phyloP scores from a whole-genome alignment of 371 early-diverging fungal species.

The Saksenaea vasiformis region DNA sequence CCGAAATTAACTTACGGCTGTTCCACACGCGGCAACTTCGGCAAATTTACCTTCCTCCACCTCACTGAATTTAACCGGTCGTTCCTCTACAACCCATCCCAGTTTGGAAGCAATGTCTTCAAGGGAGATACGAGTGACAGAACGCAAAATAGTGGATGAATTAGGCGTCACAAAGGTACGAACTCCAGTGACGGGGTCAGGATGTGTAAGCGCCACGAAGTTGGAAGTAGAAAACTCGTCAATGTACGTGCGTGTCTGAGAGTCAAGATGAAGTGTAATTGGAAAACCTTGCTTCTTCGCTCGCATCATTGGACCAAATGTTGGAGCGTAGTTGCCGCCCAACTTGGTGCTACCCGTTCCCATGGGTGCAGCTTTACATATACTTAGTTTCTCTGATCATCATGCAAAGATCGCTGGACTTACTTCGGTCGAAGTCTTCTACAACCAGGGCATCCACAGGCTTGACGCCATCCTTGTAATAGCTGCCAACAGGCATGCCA shows the following conservation, averaged over 20 bases:
- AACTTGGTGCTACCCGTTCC: conserved; percentile 72
- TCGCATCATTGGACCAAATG: conserved; percentile 55
- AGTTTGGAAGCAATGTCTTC: conserved; percentile 62
- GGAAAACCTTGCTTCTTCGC: conserved; percentile 71
- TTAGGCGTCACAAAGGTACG: conserved; percentile 75
- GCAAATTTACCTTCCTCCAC: conserved; percentile 61
- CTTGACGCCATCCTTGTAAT: conserved; percentile 68
- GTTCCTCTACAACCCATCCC: conserved; percentile 71
- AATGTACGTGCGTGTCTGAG: conserved; percentile 63
- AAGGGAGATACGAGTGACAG: conserved; percentile 74
- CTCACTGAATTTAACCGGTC: conserved; percentile 61
- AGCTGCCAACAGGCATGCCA: conserved; percentile 73
- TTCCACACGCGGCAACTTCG: conserved; percentile 79
- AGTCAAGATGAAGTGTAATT: conserved; percentile 76
- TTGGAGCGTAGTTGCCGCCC: conserved; percentile 81
- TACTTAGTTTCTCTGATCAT: not conserved
- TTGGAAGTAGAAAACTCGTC: conserved; percentile 87
- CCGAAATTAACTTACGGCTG: conserved; percentile 48
- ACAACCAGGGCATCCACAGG: conserved; percentile 73
- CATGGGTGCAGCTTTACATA: conserved; percentile 52
- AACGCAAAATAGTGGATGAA: conserved; percentile 63
- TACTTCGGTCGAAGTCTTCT: conserved; percentile 75
- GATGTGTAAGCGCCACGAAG: conserved; percentile 71
- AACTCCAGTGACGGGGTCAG: conserved; percentile 47
- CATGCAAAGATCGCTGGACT: conserved; percentile 8